phyloP scores from a whole-genome alignment of 2,329 filamentous ascomycete species.

The Cytospora piceae region DNA sequence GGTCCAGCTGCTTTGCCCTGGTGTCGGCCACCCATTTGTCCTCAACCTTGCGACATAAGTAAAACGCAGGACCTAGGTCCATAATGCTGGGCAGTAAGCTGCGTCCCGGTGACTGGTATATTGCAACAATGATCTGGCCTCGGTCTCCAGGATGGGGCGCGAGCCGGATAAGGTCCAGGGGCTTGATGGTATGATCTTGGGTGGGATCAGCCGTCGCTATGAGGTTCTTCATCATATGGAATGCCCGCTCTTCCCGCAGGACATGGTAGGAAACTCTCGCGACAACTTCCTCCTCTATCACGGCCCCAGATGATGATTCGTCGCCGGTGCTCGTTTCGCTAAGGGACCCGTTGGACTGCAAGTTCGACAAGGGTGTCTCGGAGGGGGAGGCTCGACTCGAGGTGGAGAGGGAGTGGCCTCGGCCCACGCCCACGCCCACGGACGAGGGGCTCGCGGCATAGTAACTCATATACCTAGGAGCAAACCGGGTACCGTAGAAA shows the following conservation, averaged over 20 bases:
- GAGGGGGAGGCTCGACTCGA: conserved; percentile 45
- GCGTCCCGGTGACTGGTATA: conserved; percentile 77
- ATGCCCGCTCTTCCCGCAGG: conserved; percentile 83
- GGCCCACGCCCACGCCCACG: conserved; percentile 43
- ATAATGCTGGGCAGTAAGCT: conserved; percentile 74
- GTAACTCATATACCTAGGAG: conserved; percentile 49
- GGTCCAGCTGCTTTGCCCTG: conserved; percentile 52
- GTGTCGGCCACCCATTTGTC: conserved; percentile 53
- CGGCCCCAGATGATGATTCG: conserved; percentile 46
- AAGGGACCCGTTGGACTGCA: conserved; percentile 19
- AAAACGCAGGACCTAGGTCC: conserved; percentile 78
- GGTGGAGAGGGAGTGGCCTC: conserved; percentile 42
- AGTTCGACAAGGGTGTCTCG: conserved; percentile 42
- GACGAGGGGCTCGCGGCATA: conserved; percentile 50
- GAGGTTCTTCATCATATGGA: conserved; percentile 77
- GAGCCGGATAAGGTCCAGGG: conserved; percentile 78
- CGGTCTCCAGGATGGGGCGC: conserved; percentile 70
- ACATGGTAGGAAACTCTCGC: conserved; percentile 83
- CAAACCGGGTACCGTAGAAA: conserved; percentile 65
- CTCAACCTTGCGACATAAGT: conserved; percentile 56
- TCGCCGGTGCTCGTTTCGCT: conserved; percentile 26
- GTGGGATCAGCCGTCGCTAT: conserved; percentile 72
- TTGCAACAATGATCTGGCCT: conserved; percentile 72
- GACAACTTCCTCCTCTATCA: conserved; percentile 69
- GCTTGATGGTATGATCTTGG: conserved; percentile 76